Evolutionary conservation across 2,329 filamentous ascomycete genomes (phyloP).

Genomic region (Myrmaecium sp.): DNA sequence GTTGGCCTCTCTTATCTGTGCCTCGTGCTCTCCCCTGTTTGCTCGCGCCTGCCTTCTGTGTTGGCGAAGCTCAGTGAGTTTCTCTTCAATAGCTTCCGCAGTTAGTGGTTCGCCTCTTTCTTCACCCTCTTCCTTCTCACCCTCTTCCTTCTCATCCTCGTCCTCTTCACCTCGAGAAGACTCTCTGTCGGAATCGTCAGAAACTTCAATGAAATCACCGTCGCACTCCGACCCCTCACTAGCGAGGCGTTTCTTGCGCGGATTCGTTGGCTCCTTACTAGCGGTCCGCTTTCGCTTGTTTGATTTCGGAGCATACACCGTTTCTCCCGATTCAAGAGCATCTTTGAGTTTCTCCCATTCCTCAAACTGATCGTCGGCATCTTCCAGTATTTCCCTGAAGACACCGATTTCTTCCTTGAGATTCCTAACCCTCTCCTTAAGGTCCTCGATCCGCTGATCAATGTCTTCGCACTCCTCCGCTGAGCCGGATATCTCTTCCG

Average conservation of each 20-base stretch:
- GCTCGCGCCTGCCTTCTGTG: constrained; percentile 25
- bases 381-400: constrained; percentile 17
- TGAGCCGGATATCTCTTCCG: constrained; percentile 13
- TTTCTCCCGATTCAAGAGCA: constrained; percentile 23
- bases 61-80: constrained; percentile 26
- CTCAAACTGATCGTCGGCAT: constrained; percentile 27
- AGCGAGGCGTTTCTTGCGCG: constrained; percentile 9
- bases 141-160: constrained; percentile 8
- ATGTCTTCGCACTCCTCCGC: constrained; percentile 14
- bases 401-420: constrained; percentile 18
- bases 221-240: constrained; percentile 6
- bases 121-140: constrained; percentile 8
- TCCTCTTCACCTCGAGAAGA: constrained; percentile 10
- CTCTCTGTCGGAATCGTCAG: constrained; percentile 11
- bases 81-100: constrained; percentile 21
- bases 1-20: constrained; percentile 15
- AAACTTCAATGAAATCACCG: constrained; percentile 10
- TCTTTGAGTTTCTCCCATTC: constrained; percentile 26
- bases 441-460: constrained; percentile 7
- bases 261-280: not conserved
- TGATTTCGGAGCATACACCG: constrained; percentile 21
- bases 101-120: constrained; percentile 21
- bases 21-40: constrained; percentile 12
- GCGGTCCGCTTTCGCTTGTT: constrained; percentile 26
- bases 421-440: constrained; percentile 9